A percentile compares a stretch with the other conserved stretches of the same genome.
Evolutionary conservation across 148 eudicot genomes (phyloP).

Genomic region (Chenopodium formosanum): DNA sequence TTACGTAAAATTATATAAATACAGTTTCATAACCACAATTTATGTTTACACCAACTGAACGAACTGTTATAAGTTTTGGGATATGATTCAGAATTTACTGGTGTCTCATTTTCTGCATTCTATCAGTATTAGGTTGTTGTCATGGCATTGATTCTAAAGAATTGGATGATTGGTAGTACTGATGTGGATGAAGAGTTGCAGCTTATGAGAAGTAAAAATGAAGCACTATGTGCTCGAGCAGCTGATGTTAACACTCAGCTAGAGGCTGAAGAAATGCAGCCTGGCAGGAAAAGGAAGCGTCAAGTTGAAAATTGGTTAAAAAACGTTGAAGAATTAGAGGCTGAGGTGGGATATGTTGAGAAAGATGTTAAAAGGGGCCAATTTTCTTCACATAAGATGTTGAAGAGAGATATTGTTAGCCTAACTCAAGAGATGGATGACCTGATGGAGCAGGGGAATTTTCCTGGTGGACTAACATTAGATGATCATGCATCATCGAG

Average conservation of each 20-base stretch:
- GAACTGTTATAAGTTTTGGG: no score
- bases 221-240: slow-evolving; percentile 15
- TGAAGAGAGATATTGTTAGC: slow-evolving; percentile 9
- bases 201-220: slow-evolving; percentile 10
- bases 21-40: no score
- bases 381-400: slow-evolving; percentile 10
- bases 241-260: slow-evolving; percentile 15
- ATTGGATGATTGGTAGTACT: slow-evolving; percentile 12
- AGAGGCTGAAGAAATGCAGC: slow-evolving; percentile 19
- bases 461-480: slow-evolving; percentile 14
- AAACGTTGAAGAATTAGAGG: slow-evolving; percentile 12
- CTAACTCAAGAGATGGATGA: slow-evolving; percentile 10
- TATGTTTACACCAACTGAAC: no score
- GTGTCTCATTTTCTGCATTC: not conserved
- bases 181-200: slow-evolving; percentile 13
- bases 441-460: slow-evolving; percentile 14
- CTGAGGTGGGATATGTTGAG: slow-evolving; percentile 4
- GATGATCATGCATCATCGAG: slow-evolving; percentile 22
- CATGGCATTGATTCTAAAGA: not conserved
- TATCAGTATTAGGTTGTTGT: not conserved
- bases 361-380: slow-evolving; percentile 1
- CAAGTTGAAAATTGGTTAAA: slow-evolving; percentile 20
- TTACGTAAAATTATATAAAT: no score
- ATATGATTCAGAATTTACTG: no score
- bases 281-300: slow-evolving; percentile 19